Evolutionary conservation across 208 protist species (phyloP).

Genomic region (Acanthamoeba castellanii): DNA sequence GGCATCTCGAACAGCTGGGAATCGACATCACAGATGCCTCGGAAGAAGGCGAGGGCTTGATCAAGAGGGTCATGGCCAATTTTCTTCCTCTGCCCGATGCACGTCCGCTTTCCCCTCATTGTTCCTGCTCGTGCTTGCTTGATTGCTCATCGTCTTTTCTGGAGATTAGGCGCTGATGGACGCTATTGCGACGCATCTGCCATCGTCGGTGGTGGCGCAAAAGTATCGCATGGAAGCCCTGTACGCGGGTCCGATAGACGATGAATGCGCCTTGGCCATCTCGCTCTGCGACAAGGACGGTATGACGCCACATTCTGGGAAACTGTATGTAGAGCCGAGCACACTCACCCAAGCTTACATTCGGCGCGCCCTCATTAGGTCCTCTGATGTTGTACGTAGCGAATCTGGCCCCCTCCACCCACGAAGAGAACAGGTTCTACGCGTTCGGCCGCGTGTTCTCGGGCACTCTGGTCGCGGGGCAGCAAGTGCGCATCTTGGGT

Average conservation of each 20-base stretch:
- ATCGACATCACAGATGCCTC: slow-evolving; percentile 92
- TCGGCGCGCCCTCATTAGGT: not conserved
- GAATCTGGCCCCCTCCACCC: slow-evolving; percentile 99
- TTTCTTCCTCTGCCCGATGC: slow-evolving; percentile 91
- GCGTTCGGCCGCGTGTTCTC: slow-evolving; percentile 98
- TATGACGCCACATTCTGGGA: not conserved
- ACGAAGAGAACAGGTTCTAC: slow-evolving; percentile 97
- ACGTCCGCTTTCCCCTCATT: not conserved
- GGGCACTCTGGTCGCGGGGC: slow-evolving; percentile 93
- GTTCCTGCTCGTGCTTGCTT: not conserved
- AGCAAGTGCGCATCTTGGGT: slow-evolving; percentile 98
- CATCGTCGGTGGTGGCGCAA: slow-evolving; percentile 98
- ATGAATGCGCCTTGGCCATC: slow-evolving; percentile 91
- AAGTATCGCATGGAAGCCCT: slow-evolving; percentile 96
- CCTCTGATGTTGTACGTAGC: slow-evolving; percentile 99
- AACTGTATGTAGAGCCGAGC: no score
- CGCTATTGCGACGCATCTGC: slow-evolving; percentile 98
- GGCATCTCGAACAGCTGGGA: slow-evolving; percentile 95
- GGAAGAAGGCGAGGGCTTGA: slow-evolving; percentile 92
- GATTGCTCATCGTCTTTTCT: no score
- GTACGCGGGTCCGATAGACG: slow-evolving; percentile 97
- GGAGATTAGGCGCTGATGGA: slow-evolving; percentile 95
- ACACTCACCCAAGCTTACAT: no score
- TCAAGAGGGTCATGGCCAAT: slow-evolving; percentile 98
- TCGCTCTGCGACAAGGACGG: slow-evolving; percentile 81